Evolutionary conservation across 345 rosid species (phyloP).

Genomic region (Lepidium africanum): DNA sequence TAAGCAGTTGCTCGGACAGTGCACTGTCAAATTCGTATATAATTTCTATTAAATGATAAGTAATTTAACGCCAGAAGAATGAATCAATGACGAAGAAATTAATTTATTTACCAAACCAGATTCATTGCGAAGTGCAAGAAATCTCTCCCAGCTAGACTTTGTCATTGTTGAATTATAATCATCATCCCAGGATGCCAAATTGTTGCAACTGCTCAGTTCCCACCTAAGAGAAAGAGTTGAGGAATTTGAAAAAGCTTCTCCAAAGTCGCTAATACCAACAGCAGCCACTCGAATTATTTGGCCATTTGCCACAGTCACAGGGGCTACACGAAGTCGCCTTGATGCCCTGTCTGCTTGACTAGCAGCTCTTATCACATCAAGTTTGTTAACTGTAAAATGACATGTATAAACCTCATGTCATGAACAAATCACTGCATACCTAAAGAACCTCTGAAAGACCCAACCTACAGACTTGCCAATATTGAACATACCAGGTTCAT

Average conservation of each 20-base stretch:
- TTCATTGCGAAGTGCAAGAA: conserved; percentile 63
- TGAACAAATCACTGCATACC: conserved; percentile 1
- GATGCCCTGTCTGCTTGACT: conserved; percentile 49
- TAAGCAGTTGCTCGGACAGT: conserved; percentile 63
- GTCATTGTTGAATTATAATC: conserved; percentile 38
- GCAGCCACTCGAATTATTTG: conserved; percentile 75
- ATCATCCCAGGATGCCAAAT: conserved; percentile 68
- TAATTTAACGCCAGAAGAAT: neutral
- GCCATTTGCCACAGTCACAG: conserved; percentile 85
- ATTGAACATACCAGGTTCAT: conserved; percentile 70
- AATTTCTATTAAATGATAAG: neutral
- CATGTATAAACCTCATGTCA: conserved; percentile 24
- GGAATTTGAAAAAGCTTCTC: conserved; percentile 85
- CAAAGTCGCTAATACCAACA: conserved; percentile 53
- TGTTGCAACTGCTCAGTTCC: conserved; percentile 68
- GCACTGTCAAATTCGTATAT: conserved; percentile 46
- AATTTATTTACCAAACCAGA: conserved; percentile 60
- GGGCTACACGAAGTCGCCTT: conserved; percentile 47
- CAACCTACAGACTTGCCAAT: conserved; percentile 7
- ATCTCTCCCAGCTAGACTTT: conserved; percentile 77
- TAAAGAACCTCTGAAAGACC: neutral
- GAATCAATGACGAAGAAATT: neutral
- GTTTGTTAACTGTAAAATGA: conserved; percentile 54
- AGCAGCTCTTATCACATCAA: conserved; percentile 47
- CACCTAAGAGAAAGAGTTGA: conserved; percentile 77